Evolutionary conservation across 208 protist species (phyloP), one percentile per base, ranked within the genome.

Genomic region (Acanthamoeba lenticulata): DNA sequence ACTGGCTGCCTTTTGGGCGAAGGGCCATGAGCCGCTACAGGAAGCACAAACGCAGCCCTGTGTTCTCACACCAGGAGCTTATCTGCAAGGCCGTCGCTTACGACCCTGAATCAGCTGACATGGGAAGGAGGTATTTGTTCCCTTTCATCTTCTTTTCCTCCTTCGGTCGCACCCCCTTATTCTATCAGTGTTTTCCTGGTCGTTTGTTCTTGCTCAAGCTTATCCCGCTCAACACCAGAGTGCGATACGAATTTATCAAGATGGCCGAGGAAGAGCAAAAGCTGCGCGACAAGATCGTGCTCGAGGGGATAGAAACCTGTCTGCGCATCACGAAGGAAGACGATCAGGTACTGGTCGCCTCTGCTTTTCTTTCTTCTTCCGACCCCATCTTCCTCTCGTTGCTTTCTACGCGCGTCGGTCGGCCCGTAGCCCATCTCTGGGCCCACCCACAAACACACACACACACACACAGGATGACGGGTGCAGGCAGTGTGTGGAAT

Each of bases 1-100:
- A 96, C 69, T 98, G 97, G 97, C 40, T 98, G 1, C 90, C 90
- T 9, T 97, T 91, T 47, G 97, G 97, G 1, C 32, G 55, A 21
- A 62, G 60, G 38, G 77, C 93, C 13, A 91, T 94, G 42, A 69
- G 32, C 38, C n/a, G 40, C 1, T 94, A 94, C 57, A 15, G 74
- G 13, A 94, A 83, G 72, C 17, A 83, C 92, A 65, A 65, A 17
- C 29, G 92, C 0, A 40, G 52, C 21, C 34, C 92, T 15, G 92
- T 94, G 3, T 94, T 94, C 38, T 94, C 92, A 7, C 92, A 94
- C n/a, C 74, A 94, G 36, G 92, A 94, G 42, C 92, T 94, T 38
- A 44, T 94, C 36, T 94, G 69, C 47, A 94, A 85, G 27, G 92
- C 77, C 47, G 72, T 89, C 38, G 60, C 38, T 44, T 94, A 89